A percentile compares a stretch with the other conserved stretches of the same genome.
phyloP scores from a whole-genome alignment of 148 eudicot genomes.

The Rhododendron molle region DNA sequence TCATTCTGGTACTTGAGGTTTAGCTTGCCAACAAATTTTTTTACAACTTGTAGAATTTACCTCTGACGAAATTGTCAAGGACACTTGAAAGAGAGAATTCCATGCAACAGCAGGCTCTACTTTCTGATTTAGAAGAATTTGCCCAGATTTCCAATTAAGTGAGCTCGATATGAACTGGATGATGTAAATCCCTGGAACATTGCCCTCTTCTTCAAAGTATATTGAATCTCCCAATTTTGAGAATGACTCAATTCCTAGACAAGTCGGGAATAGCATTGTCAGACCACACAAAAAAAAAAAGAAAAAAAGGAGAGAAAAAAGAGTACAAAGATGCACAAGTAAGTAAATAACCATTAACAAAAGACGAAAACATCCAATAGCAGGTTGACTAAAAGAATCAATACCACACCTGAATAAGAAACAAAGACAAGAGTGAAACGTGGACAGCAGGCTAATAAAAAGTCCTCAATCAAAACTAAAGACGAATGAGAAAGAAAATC shows the following conservation, averaged over 20 bases:
- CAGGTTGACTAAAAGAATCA: not conserved
- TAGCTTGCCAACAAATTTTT: not conserved
- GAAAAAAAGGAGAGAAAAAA: not conserved
- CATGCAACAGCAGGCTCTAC: slow-evolving; percentile 65
- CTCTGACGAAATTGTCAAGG: slow-evolving; percentile 38
- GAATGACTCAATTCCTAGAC: slow-evolving; percentile 80
- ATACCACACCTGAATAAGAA: not conserved
- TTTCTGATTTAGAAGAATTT: slow-evolving; percentile 43
- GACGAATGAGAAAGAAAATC: not conserved
- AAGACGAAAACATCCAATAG: not conserved
- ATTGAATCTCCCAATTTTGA: slow-evolving; percentile 86
- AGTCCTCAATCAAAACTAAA: not conserved
- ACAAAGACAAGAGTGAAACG: not conserved
- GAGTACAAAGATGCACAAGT: not conserved
- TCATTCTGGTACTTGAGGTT: not conserved
- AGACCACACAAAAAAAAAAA: not conserved
- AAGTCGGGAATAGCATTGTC: not conserved
- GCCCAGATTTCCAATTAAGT: slow-evolving; percentile 62
- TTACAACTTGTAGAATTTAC: slow-evolving; percentile 15
- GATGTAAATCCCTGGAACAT: slow-evolving; percentile 52
- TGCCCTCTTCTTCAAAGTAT: slow-evolving; percentile 76
- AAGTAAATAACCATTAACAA: not conserved
- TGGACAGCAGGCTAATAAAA: not conserved
- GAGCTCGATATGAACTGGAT: slow-evolving; percentile 82
- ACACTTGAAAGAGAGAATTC: slow-evolving; percentile 54